Percentiles rank a stretch among this genome's conserved stretches.
These are phyloP conservation scores for Teunomyces cretensis DNA, from an alignment of 805 yeast genomes.

Conservation along the genomic window DNA sequence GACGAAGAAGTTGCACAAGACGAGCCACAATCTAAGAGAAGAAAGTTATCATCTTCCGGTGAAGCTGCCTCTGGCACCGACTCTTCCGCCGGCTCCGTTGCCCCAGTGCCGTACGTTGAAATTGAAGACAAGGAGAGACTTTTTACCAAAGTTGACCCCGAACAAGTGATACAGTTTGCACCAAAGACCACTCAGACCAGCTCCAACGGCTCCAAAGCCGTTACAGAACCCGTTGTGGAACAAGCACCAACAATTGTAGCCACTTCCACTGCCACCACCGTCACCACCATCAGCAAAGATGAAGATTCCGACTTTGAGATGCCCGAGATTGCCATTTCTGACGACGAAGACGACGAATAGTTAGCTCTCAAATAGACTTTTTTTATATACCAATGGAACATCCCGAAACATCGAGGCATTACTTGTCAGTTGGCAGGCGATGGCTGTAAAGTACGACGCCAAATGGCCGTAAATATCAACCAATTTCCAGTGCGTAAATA, in stretches of 20 bases:
- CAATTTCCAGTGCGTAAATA: not conserved
- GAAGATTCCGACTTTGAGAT: constrained; percentile 51
- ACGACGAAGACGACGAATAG: constrained; percentile 34
- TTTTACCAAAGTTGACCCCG: constrained; percentile 4
- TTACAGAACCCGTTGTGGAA: constrained; percentile 5
- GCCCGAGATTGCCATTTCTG: constrained; percentile 47
- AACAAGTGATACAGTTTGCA: constrained; percentile 7
- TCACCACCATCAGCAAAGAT: constrained; percentile 14
- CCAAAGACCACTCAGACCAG: constrained; percentile 8
- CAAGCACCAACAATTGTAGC: constrained; percentile 8
- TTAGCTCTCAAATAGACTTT: no score
- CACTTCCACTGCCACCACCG: constrained; percentile 5
- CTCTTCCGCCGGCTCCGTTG: not conserved
- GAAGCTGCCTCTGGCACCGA: constrained; percentile 1
- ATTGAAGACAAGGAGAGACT: constrained; percentile 1
- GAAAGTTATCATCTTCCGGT: constrained; percentile 2
- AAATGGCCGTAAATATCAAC: not conserved
- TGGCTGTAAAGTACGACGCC: not conserved
- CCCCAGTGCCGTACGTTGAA: not conserved
- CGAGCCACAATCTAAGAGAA: constrained; percentile 4
- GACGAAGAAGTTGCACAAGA: not conserved
- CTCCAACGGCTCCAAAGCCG: not conserved
- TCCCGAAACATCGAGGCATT: not conserved
- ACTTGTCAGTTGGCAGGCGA: no score
- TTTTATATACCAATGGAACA: not conserved